phyloP scores from a whole-genome alignment of 2,329 filamentous ascomycete genomes.

The Sporothrix brasiliensis region DNA sequence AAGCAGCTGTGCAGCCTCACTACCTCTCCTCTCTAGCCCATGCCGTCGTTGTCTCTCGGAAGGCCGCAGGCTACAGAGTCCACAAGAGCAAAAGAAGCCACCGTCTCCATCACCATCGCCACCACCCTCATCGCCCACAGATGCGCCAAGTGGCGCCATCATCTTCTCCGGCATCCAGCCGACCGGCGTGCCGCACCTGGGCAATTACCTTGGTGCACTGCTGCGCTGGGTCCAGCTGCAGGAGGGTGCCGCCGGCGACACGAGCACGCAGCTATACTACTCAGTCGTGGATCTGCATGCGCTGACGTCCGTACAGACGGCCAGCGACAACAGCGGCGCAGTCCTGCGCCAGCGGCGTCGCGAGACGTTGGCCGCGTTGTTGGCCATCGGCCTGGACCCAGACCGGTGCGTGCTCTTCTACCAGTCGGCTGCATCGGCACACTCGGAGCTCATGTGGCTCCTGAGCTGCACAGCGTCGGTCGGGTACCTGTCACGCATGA shows the following conservation, averaged over 20 bases:
- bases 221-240: constrained; percentile 85
- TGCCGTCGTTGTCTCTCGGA: constrained; percentile 32
- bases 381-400: constrained; percentile 83
- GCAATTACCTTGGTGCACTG: constrained; percentile 92
- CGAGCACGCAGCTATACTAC: constrained; percentile 64
- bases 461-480: constrained; percentile 88
- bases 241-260: constrained; percentile 55
- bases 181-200: constrained; percentile 88
- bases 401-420: constrained; percentile 73
- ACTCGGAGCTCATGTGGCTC: constrained; percentile 96
- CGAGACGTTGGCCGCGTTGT: constrained; percentile 75
- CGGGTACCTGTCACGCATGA: constrained; percentile 97
- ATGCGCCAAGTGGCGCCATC: constrained; percentile 43
- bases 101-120: constrained; percentile 22
- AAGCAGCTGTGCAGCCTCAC: neutral
- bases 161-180: constrained; percentile 98
- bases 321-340: constrained; percentile 48
- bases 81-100: neutral
- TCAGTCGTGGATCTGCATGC: constrained; percentile 94
- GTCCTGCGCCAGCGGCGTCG: constrained; percentile 66
- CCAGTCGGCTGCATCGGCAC: constrained; percentile 65
- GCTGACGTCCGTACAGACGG: constrained; percentile 60
- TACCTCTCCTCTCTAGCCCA: neutral
- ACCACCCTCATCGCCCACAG: neutral
- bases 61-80: constrained; percentile 23